These are phyloP conservation scores for Dianthus caryophyllus DNA, from an alignment of 148 eudicot genomes.

Conservation along the genomic window DNA sequence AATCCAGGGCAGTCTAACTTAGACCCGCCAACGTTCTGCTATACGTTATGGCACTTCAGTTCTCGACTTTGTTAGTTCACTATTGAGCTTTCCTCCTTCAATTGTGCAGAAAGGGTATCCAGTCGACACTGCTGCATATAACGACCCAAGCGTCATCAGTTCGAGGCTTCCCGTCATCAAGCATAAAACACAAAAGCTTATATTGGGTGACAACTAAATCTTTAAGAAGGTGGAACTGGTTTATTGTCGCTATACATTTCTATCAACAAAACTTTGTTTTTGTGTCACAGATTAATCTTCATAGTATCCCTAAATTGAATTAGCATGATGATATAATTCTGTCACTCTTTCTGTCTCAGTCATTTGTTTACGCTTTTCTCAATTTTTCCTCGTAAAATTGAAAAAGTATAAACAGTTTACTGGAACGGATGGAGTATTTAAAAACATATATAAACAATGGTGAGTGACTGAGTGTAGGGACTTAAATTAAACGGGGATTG, in stretches of 20 bases:
- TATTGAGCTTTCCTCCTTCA: background rate
- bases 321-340: background rate
- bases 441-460: too few relatives aligned
- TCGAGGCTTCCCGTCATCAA: conserved; percentile 70
- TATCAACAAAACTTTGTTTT: background rate
- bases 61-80: background rate
- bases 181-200: conserved; percentile 81
- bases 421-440: too few relatives aligned
- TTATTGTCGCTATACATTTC: conserved; percentile 12
- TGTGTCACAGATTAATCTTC: conserved; percentile 3
- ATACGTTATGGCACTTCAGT: too few relatives aligned
- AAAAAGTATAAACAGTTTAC: too few relatives aligned
- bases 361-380: too few relatives aligned
- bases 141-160: conserved; percentile 69
- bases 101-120: conserved; percentile 86
- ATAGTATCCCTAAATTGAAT: background rate
- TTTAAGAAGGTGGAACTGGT: conserved; percentile 35
- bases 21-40: background rate
- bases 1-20: too few relatives aligned
- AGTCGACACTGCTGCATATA: conserved; percentile 70
- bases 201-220: conserved; percentile 32
- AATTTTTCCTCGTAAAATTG: too few relatives aligned
- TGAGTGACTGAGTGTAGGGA: too few relatives aligned
- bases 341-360: too few relatives aligned
- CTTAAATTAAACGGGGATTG: too few relatives aligned